Percentiles rank a stretch among this genome's conserved stretches.
These are phyloP conservation scores for Volvariella surrecta DNA, from an alignment of 1,284 basidiomycete genomes.

Conservation along the genomic window DNA sequence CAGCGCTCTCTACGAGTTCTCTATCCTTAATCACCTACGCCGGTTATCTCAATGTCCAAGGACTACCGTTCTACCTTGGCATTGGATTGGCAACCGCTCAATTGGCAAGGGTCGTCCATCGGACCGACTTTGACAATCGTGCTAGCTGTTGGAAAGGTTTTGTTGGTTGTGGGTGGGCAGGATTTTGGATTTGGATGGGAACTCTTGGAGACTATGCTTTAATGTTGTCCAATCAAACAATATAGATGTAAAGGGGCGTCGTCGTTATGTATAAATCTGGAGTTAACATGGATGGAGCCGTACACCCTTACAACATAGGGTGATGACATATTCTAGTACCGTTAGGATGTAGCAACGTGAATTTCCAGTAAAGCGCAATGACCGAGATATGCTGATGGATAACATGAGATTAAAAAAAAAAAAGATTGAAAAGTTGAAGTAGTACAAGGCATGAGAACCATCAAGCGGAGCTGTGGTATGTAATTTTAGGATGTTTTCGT, in stretches of 20 bases:
- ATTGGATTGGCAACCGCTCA: constrained; percentile 70
- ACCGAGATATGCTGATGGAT: neutral
- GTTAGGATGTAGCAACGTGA: too few relatives aligned
- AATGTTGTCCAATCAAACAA: constrained; percentile 17
- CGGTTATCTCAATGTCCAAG: constrained; percentile 72
- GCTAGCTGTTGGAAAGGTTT: constrained; percentile 93
- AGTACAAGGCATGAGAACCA: constrained; percentile 3
- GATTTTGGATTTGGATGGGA: constrained; percentile 86
- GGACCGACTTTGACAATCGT: constrained; percentile 72
- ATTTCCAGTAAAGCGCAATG: neutral
- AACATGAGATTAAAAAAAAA: constrained; percentile 7
- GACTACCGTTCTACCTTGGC: constrained; percentile 76
- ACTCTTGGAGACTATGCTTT: constrained; percentile 68
- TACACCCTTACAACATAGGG: neutral
- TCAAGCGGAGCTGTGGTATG: constrained; percentile 38
- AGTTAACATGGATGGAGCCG: neutral
- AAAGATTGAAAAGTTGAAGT: constrained; percentile 4
- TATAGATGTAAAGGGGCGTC: constrained; percentile 4
- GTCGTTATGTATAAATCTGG: neutral
- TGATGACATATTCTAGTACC: neutral
- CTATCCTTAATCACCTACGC: constrained; percentile 73
- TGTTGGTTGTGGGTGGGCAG: constrained; percentile 81
- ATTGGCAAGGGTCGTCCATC: constrained; percentile 73
- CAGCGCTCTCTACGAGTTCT: constrained; percentile 67
- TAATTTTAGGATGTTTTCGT: constrained; percentile 28